These are phyloP conservation scores for Lathyrus tuberosus DNA, from an alignment of 306 rosid species.

Conservation along the genomic window DNA sequence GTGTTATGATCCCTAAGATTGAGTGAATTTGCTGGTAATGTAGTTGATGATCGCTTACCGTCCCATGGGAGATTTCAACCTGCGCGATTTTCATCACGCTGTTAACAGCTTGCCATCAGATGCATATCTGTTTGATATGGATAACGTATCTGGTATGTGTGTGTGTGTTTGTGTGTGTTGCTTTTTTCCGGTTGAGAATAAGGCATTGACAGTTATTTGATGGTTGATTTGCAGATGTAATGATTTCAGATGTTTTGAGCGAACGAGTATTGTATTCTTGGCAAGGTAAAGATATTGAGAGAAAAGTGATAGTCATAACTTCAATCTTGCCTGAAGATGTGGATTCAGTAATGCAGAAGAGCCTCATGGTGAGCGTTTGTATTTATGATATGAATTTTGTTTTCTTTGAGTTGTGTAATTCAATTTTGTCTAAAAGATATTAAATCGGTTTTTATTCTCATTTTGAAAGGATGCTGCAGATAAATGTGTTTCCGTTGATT, in stretches of 20 bases:
- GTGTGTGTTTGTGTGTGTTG: not conserved
- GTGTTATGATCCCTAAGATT: conserved; percentile 14
- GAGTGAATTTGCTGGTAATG: conserved; percentile 37
- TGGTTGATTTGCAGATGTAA: conserved; percentile 52
- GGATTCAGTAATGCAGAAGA: conserved; percentile 52
- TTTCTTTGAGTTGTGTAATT: conserved; percentile 11
- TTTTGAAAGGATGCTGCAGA: conserved; percentile 65
- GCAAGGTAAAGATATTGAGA: conserved; percentile 74
- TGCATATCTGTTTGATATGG: conserved; percentile 53
- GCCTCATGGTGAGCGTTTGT: conserved; percentile 55
- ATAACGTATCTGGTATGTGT: conserved; percentile 40
- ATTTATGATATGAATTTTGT: conserved; percentile 12
- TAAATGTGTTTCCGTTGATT: conserved; percentile 70
- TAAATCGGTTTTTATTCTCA: not conserved
- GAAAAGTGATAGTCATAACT: conserved; percentile 64
- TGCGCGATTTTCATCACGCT: conserved; percentile 72
- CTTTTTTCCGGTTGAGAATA: conserved; percentile 17
- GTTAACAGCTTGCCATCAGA: conserved; percentile 61
- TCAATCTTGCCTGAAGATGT: conserved; percentile 61
- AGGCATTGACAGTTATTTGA: conserved; percentile 23
- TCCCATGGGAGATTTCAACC: conserved; percentile 59
- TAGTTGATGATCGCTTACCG: conserved; percentile 68
- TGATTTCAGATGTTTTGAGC: conserved; percentile 62
- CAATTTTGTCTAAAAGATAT: conserved; percentile 10
- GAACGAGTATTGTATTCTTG: conserved; percentile 72